Percentiles rank a stretch among this genome's conserved stretches.
phyloP scores from a whole-genome alignment of 139 green algal species.

The Haematococcus lacustris region DNA sequence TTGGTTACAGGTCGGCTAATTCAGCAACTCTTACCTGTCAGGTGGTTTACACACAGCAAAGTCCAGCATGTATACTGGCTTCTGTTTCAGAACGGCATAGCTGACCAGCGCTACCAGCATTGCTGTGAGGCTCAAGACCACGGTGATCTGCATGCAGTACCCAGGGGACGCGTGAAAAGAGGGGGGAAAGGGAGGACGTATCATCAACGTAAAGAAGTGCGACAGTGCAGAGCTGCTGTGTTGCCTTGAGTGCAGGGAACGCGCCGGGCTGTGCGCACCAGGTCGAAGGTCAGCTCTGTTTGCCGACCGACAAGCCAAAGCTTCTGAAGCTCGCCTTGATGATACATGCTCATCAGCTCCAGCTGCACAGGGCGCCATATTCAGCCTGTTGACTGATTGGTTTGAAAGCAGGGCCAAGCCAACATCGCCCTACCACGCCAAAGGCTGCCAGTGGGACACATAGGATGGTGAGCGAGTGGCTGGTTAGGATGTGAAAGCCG shows the following conservation, averaged over 20 bases:
- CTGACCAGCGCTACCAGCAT: constrained; percentile 47
- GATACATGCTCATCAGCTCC: constrained; percentile 71
- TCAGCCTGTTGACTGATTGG: neutral
- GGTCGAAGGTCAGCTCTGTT: constrained; percentile 84
- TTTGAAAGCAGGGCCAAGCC: no score
- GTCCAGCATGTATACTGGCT: constrained; percentile 90
- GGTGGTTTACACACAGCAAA: constrained; percentile 70
- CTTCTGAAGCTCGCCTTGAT: constrained; percentile 60
- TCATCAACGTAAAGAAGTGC: no score
- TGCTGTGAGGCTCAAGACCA: constrained; percentile 52
- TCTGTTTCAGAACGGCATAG: constrained; percentile 65
- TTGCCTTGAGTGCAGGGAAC: no score
- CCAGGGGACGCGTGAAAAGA: no score
- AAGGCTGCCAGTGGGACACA: constrained; percentile 45
- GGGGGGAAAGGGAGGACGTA: no score
- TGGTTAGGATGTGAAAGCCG: constrained; percentile 67
- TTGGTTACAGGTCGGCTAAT: no score
- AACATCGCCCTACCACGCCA: constrained; percentile 2
- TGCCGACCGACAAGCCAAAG: constrained; percentile 59
- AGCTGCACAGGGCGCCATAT: constrained; percentile 36
- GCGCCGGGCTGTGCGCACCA: constrained; percentile 63
- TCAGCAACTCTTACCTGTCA: constrained; percentile 37
- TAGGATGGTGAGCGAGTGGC: constrained; percentile 62
- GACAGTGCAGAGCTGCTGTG: no score
- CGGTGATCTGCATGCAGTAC: constrained; percentile 60